These are phyloP conservation scores for Beta macrorhiza DNA, from an alignment of 179 eudicot species.

Conservation along the genomic window DNA sequence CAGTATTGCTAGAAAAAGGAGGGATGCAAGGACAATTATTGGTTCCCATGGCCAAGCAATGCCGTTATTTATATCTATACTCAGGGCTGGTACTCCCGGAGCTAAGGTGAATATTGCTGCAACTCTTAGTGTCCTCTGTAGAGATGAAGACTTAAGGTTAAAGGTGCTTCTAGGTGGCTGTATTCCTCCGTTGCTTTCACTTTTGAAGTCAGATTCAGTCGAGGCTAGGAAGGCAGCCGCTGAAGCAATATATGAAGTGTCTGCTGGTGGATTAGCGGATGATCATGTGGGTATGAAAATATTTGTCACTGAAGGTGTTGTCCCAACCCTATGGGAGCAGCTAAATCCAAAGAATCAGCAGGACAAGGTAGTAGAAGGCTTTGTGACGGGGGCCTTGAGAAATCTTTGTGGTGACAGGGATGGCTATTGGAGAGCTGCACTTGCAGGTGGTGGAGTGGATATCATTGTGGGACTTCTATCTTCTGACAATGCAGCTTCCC, in stretches of 20 bases:
- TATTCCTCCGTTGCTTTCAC: conserved; percentile 92
- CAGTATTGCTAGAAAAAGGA: conserved; percentile 57
- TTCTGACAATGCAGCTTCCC: conserved; percentile 58
- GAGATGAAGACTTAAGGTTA: conserved; percentile 88
- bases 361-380: conserved; percentile 69
- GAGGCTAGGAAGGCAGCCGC: conserved; percentile 95
- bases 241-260: conserved; percentile 85
- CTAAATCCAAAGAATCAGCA: conserved; percentile 53
- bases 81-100: conserved; percentile 56
- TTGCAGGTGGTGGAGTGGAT: conserved; percentile 78
- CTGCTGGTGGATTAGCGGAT: conserved; percentile 77
- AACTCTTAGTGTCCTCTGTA: conserved; percentile 84
- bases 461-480: conserved; percentile 73
- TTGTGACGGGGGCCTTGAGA: conserved; percentile 84
- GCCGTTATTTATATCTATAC: conserved; percentile 73
- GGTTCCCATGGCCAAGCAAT: conserved; percentile 81
- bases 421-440: conserved; percentile 81
- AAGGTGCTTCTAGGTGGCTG: conserved; percentile 95
- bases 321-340: conserved; percentile 88
- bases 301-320: conserved; percentile 95
- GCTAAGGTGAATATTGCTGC: conserved; percentile 70
- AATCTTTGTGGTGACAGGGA: conserved; percentile 85
- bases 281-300: conserved; percentile 97
- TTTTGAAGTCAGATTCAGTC: conserved; percentile 73
- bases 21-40: conserved; percentile 59